These are phyloP conservation scores for Aphanomyces cochlioides DNA, from an alignment of 352 stramenopile species.

Conservation along the genomic window DNA sequence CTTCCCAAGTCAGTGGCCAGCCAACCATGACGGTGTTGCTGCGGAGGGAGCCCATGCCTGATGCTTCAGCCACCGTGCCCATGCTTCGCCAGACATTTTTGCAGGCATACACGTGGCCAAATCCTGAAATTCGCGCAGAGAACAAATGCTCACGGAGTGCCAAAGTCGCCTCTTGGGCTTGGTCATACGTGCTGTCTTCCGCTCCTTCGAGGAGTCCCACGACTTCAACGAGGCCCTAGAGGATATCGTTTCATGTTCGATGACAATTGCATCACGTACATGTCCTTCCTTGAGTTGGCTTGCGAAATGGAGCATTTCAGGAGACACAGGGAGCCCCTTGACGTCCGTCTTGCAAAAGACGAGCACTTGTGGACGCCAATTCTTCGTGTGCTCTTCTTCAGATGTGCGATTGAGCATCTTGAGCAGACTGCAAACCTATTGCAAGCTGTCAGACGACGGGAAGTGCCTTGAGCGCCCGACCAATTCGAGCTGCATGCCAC, in stretches of 20 bases:
- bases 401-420: slow-evolving; percentile 26
- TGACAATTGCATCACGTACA: slow-evolving; percentile 5
- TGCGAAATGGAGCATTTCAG: slow-evolving; percentile 27
- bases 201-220: slow-evolving; percentile 22
- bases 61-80: slow-evolving; percentile 25
- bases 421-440: slow-evolving; percentile 28
- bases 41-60: slow-evolving; percentile 16
- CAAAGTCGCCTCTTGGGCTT: slow-evolving; percentile 7
- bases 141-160: slow-evolving; percentile 29
- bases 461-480: slow-evolving; percentile 16
- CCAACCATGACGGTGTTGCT: slow-evolving; percentile 29
- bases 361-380: slow-evolving; percentile 28
- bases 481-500: slow-evolving; percentile 30
- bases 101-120: slow-evolving; percentile 32
- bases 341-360: slow-evolving; percentile 29
- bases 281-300: slow-evolving; percentile 31
- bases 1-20: slow-evolving; percentile 9
- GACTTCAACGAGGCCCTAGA: slow-evolving; percentile 32
- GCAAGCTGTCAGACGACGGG: neutral
- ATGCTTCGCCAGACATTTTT: slow-evolving; percentile 32
- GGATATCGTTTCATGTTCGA: neutral
- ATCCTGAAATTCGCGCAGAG: slow-evolving; percentile 20
- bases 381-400: slow-evolving; percentile 33
- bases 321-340: slow-evolving; percentile 9
- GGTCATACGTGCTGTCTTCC: slow-evolving; percentile 23